These are phyloP conservation scores for Penicillium sp. DNA, from an alignment of 2,329 filamentous ascomycete species.

Conservation along the genomic window DNA sequence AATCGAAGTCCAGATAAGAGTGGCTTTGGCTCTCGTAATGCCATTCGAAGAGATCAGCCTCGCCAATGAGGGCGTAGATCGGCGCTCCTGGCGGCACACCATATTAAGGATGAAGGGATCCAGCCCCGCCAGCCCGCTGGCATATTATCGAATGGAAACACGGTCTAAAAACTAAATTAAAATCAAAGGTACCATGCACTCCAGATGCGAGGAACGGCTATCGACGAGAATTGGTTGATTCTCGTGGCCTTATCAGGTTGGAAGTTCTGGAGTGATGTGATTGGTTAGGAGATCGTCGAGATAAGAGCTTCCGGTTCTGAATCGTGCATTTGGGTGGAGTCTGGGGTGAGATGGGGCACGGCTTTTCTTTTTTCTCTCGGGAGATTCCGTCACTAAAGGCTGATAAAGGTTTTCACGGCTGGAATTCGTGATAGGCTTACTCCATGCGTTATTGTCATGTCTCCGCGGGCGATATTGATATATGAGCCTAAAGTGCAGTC, in stretches of 20 bases:
- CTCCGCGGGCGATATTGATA: background rate
- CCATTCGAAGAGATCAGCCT: background rate
- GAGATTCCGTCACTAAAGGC: background rate
- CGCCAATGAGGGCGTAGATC: background rate
- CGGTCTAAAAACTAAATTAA: background rate
- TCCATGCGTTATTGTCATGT: conserved; percentile 2
- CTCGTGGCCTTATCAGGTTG: conserved; percentile 3
- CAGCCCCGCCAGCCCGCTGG: background rate
- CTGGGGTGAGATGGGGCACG: background rate
- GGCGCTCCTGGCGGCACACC: conserved; percentile 1
- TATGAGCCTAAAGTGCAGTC: background rate
- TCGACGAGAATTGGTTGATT: background rate
- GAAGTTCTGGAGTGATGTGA: background rate
- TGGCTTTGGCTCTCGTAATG: conserved; percentile 18
- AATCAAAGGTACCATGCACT: background rate
- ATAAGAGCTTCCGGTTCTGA: conserved; percentile 3
- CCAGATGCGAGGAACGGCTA: background rate
- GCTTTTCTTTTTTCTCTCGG: background rate
- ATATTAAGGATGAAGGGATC: background rate
- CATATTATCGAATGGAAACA: background rate
- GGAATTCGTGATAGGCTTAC: conserved; percentile 2
- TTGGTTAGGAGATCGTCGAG: background rate
- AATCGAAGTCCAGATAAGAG: conserved; percentile 18
- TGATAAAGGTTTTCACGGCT: background rate
- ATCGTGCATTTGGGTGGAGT: background rate